Conservation (phyloP, 106 monocot genomes). For the Ottelia alismoides region DNA sequence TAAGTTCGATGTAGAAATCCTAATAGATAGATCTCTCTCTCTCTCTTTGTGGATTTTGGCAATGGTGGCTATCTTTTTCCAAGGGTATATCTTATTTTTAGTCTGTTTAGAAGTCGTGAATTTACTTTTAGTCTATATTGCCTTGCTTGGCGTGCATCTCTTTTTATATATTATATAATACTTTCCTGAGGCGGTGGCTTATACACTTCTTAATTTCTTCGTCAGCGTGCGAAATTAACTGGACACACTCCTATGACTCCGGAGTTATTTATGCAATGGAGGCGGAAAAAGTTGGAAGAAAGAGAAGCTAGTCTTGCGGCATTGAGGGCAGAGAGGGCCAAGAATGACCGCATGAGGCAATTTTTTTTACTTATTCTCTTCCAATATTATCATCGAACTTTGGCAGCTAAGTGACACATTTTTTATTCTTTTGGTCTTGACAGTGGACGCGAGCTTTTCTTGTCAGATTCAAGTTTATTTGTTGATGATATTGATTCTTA, state of each 20-base stretch:
- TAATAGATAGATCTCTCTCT: background rate
- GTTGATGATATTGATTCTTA: constrained; percentile 93
- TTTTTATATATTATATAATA: background rate
- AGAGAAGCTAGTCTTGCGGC: constrained; percentile 71
- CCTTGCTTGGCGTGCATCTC: background rate
- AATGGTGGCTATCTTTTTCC: too few species aligned
- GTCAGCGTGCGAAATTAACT: constrained; percentile 65
- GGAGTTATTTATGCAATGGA: constrained; percentile 85
- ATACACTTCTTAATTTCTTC: background rate
- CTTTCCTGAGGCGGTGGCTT: background rate
- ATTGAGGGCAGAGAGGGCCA: constrained; percentile 78
- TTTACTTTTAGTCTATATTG: background rate
- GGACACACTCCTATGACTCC: constrained; percentile 70
- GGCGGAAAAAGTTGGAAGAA: constrained; percentile 73
- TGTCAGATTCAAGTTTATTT: constrained; percentile 85
- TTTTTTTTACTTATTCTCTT: too few species aligned
- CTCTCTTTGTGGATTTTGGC: background rate
- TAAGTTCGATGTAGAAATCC: background rate
- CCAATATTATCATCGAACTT: too few species aligned
- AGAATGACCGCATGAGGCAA: constrained; percentile 98
- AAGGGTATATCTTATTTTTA: too few species aligned
- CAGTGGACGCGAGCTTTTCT: constrained; percentile 97
- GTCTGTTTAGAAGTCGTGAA: too few species aligned
- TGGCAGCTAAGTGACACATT: background rate
- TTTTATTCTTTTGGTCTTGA: constrained; percentile 5